Percentiles rank a stretch among this genome's conserved stretches.
phyloP scores from a whole-genome alignment of 1,284 basidiomycete genomes.

The Puccinia hordei region DNA sequence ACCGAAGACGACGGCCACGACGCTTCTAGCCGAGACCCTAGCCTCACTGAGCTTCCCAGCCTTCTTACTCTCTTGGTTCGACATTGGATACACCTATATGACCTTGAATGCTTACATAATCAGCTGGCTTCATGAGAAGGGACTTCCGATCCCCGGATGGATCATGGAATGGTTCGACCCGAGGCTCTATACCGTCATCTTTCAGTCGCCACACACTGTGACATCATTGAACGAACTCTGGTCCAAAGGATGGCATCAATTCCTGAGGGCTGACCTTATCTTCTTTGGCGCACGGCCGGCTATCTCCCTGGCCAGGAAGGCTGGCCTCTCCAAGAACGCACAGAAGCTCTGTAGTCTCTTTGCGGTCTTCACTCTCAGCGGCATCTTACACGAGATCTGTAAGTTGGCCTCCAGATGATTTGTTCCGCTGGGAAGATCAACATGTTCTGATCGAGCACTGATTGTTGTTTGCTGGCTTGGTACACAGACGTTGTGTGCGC shows the following conservation, averaged over 20 bases:
- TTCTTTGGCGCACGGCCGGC: slow-evolving; percentile 23
- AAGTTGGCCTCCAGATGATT: slow-evolving; percentile 2
- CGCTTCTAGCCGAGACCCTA: slow-evolving; percentile 17
- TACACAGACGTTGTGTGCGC: neutral
- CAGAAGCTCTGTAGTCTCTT: slow-evolving; percentile 29
- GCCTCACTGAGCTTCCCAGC: slow-evolving; percentile 19
- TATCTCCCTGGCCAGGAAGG: slow-evolving; percentile 13
- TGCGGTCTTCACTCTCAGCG: slow-evolving; percentile 35
- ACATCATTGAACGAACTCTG: slow-evolving; percentile 65
- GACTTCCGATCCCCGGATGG: neutral
- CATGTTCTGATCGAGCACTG: no score
- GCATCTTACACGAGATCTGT: slow-evolving; percentile 38
- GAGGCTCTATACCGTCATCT: slow-evolving; percentile 55
- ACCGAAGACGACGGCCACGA: neutral
- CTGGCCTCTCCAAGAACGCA: neutral
- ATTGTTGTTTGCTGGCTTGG: no score
- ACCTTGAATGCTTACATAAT: slow-evolving; percentile 4
- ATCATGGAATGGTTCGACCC: slow-evolving; percentile 39
- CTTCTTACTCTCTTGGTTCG: slow-evolving; percentile 15
- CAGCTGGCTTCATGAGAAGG: neutral
- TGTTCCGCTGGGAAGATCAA: neutral
- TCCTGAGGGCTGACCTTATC: slow-evolving; percentile 24
- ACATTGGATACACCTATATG: neutral
- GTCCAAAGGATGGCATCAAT: slow-evolving; percentile 63
- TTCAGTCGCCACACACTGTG: slow-evolving; percentile 63